Percentiles rank a stretch among this genome's conserved stretches.
Conservation (phyloP, 352 stramenopile genomes). For the Phytophthora meadii region DNA sequence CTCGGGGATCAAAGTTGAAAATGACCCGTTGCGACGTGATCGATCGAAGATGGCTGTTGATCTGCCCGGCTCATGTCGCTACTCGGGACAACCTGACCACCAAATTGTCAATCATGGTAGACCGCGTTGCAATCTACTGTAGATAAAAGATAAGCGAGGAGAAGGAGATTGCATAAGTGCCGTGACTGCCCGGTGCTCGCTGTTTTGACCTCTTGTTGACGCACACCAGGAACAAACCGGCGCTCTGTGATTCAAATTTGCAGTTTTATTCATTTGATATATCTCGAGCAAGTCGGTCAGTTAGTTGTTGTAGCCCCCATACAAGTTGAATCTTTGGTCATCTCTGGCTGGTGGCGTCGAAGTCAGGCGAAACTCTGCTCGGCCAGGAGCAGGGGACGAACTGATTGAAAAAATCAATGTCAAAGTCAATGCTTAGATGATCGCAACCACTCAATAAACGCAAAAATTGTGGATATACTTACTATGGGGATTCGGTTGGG, state of each 20-base stretch:
- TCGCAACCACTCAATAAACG: background rate
- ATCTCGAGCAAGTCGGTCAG: slow-evolving; percentile 15
- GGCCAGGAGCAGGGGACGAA: slow-evolving; percentile 30
- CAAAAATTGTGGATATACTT: slow-evolving; percentile 13
- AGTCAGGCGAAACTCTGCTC: slow-evolving; percentile 31
- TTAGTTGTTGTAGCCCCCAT: slow-evolving; percentile 25
- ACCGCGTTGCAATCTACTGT: too few relatives aligned
- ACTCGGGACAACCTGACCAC: background rate
- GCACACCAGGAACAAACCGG: background rate
- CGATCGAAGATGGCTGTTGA: background rate
- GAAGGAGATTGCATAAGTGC: too few relatives aligned
- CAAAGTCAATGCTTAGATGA: slow-evolving; percentile 16
- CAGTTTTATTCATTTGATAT: slow-evolving; percentile 23
- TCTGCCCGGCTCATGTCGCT: slow-evolving; percentile 15
- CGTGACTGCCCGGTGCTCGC: too few relatives aligned
- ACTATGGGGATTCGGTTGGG: slow-evolving; percentile 68
- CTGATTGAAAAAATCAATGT: slow-evolving; percentile 2
- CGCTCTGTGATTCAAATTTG: slow-evolving; percentile 13
- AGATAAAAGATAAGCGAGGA: too few relatives aligned
- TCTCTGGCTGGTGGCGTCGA: slow-evolving; percentile 22
- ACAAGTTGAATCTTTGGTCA: slow-evolving; percentile 30
- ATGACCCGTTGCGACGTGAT: background rate
- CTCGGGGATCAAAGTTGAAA: background rate
- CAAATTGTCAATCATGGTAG: background rate
- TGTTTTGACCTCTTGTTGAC: too few relatives aligned